A percentile compares a stretch with the other conserved stretches of the same genome.
phyloP scores from a whole-genome alignment of 805 yeast genomes.

The Gaillardinia entomophila region DNA sequence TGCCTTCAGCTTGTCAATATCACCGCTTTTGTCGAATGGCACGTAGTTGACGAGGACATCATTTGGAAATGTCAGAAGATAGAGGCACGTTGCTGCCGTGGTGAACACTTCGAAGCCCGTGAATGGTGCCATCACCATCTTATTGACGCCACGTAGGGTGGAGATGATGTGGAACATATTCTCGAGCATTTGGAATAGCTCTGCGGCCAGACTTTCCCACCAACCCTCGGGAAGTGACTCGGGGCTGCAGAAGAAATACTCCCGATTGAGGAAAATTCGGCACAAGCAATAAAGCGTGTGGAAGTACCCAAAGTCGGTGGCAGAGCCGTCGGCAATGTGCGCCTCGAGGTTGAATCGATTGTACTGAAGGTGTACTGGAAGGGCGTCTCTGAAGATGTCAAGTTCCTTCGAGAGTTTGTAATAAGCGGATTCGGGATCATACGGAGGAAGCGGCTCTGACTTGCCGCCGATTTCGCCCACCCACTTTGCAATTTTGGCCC shows the following conservation, averaged over 20 bases:
- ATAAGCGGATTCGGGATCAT: slow-evolving; percentile 21
- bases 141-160: slow-evolving; percentile 12
- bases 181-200: slow-evolving; percentile 15
- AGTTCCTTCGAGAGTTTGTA: slow-evolving; percentile 17
- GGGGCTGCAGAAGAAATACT: slow-evolving; percentile 29
- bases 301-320: slow-evolving; percentile 28
- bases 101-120: slow-evolving; percentile 34
- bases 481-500: slow-evolving; percentile 35
- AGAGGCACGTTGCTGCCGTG: slow-evolving; percentile 26
- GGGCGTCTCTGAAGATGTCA: slow-evolving; percentile 12
- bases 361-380: slow-evolving; percentile 19
- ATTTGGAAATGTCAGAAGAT: slow-evolving; percentile 21
- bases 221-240: slow-evolving; percentile 22
- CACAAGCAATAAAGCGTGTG: slow-evolving; percentile 26
- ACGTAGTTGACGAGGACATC: slow-evolving; percentile 10
- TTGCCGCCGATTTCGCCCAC: slow-evolving; percentile 29
- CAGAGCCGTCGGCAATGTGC: slow-evolving; percentile 22
- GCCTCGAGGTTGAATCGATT: slow-evolving; percentile 18
- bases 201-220: slow-evolving; percentile 16
- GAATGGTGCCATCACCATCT: slow-evolving; percentile 32
- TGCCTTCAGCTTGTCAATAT: slow-evolving; percentile 1
- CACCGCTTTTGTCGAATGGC: slow-evolving; percentile 1
- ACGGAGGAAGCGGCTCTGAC: slow-evolving; percentile 22
- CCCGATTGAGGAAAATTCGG: slow-evolving; percentile 28
- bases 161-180: slow-evolving; percentile 15